Percentiles rank a stretch among this genome's conserved stretches.
These are phyloP conservation scores for Boletus pseudopeckii DNA, from an alignment of 768 basidiomycete species.

Conservation along the genomic window DNA sequence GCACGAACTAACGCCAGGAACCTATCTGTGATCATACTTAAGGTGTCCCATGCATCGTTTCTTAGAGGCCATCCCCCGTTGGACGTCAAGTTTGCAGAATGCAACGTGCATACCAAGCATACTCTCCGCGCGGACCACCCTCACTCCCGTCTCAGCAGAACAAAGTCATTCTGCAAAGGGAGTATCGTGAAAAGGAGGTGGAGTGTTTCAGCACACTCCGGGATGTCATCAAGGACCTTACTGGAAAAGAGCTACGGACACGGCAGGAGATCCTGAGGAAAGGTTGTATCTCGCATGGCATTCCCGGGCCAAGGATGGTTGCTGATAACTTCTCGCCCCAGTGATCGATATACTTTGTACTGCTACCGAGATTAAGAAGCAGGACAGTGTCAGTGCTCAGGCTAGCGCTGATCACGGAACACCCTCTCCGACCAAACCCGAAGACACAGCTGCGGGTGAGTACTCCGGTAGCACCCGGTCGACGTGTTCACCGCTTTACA, in stretches of 20 bases:
- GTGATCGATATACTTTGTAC: conserved; percentile 8
- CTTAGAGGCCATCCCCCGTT: neutral
- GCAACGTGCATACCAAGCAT: neutral
- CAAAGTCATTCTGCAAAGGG: conserved; percentile 15
- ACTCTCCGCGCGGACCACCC: neutral
- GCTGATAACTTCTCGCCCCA: conserved; percentile 1
- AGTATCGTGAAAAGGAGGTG: conserved; percentile 24
- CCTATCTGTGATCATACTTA: neutral
- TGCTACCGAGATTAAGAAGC: neutral
- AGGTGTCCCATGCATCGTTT: neutral
- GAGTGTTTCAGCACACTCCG: conserved; percentile 19
- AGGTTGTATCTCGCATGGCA: conserved; percentile 6
- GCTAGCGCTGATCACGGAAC: neutral
- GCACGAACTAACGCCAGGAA: neutral
- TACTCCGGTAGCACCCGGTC: neutral
- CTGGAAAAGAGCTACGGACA: conserved; percentile 8
- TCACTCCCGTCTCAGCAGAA: conserved; percentile 2
- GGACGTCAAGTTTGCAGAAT: neutral
- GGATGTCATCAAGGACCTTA: conserved; percentile 10
- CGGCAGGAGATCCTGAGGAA: conserved; percentile 19
- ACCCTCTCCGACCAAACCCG: neutral
- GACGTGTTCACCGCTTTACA: neutral
- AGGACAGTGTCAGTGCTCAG: neutral
- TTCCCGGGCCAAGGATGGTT: neutral
- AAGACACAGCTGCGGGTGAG: neutral